Percentiles rank a stretch among this genome's conserved stretches.
Conservation (phyloP, 495 filamentous ascomycete genomes). For the Talaromyces thailandensis region DNA sequence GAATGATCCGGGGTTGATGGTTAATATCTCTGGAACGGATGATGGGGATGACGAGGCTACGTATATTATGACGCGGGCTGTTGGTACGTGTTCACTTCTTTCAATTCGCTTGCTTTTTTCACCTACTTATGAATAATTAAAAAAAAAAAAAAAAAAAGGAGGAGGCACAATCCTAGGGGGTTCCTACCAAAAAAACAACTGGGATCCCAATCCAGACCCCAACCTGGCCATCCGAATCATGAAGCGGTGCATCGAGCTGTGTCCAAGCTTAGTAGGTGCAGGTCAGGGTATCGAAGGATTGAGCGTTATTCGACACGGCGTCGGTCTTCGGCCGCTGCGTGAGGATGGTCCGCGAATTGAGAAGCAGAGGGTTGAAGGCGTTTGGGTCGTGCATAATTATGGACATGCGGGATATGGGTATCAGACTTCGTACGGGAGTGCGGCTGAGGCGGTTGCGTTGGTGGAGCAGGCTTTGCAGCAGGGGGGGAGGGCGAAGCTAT, state of each 20-base stretch:
- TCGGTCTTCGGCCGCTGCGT: slow-evolving; percentile 75
- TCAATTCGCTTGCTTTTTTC: not conserved
- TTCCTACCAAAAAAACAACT: slow-evolving; percentile 72
- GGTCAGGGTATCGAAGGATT: slow-evolving; percentile 75
- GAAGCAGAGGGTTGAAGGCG: slow-evolving; percentile 62
- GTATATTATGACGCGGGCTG: slow-evolving; percentile 89
- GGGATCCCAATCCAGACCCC: slow-evolving; percentile 74
- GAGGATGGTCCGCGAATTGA: slow-evolving; percentile 73
- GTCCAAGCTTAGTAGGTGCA: slow-evolving; percentile 58
- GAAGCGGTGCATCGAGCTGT: slow-evolving; percentile 66
- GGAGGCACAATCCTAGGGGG: slow-evolving; percentile 80
- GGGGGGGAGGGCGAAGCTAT: slow-evolving; percentile 28
- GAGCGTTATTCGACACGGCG: slow-evolving; percentile 79
- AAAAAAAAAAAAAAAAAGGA: no score
- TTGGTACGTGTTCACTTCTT: slow-evolving; percentile 28
- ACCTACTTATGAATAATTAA: not conserved
- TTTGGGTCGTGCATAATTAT: slow-evolving; percentile 87
- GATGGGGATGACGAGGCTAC: slow-evolving; percentile 71
- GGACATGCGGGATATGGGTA: slow-evolving; percentile 93
- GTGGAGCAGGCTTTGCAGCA: slow-evolving; percentile 51
- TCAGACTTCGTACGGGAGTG: slow-evolving; percentile 81
- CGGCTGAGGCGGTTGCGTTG: slow-evolving; percentile 56
- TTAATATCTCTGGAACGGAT: slow-evolving; percentile 62
- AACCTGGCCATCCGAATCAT: slow-evolving; percentile 82
- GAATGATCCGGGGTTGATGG: slow-evolving; percentile 70